Evolutionary conservation across 768 basidiomycete genomes (phyloP).

Genomic region (Dacryopinax spathularia): DNA sequence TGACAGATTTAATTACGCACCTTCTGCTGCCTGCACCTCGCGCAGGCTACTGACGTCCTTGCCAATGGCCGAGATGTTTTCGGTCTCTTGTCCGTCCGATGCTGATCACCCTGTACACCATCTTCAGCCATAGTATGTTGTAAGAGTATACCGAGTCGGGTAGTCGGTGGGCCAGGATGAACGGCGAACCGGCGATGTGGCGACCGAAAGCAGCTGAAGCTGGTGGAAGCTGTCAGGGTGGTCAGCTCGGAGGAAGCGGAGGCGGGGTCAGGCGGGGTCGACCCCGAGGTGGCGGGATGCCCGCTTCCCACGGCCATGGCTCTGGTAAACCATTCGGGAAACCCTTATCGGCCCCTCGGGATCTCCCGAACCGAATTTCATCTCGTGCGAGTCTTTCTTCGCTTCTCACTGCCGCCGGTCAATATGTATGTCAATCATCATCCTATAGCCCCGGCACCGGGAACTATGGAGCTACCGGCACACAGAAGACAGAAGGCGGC

Average conservation of each 20-base stretch:
- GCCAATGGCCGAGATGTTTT: background rate
- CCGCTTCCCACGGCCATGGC: background rate
- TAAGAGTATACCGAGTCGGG: background rate
- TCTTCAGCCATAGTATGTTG: background rate
- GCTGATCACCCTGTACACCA: background rate
- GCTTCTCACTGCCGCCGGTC: no score
- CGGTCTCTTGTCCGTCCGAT: background rate
- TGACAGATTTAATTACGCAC: background rate
- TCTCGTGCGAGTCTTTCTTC: no score
- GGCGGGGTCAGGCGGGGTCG: no score
- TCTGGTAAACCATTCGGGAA: no score
- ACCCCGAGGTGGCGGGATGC: no score
- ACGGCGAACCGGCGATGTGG: background rate
- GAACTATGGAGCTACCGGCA: no score
- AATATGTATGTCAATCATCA: no score
- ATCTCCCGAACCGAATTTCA: no score
- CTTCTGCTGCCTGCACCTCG: background rate
- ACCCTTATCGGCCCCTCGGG: no score
- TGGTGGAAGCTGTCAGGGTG: background rate
- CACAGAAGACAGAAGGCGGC: background rate
- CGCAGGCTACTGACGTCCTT: background rate
- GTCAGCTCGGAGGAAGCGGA: no score
- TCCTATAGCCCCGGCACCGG: no score
- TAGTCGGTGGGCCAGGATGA: background rate
- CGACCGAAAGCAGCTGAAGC: constrained; percentile 4